Percentiles rank a stretch among this genome's conserved stretches.
Conservation (phyloP, 129 eudicot genomes). For the Pulicaria dysenterica region DNA sequence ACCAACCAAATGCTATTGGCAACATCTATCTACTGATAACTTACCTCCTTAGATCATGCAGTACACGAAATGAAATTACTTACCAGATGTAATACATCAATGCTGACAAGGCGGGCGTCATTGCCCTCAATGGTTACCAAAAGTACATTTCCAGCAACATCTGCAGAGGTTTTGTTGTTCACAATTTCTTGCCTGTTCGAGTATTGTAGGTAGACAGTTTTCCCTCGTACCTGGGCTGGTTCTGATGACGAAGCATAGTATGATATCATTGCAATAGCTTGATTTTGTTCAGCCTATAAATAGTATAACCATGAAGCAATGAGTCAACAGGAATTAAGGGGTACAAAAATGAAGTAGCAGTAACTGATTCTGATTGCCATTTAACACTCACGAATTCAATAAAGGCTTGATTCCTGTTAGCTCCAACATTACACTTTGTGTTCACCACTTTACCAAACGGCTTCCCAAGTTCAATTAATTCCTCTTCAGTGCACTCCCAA, state of each 20-base stretch:
- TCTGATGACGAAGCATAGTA: conserved; percentile 98
- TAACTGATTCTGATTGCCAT: not conserved
- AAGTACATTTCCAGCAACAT: conserved; percentile 96
- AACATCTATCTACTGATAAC: conserved; percentile 29
- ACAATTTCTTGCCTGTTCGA: conserved; percentile 99
- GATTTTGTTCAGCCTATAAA: conserved; percentile 81
- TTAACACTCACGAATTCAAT: conserved; percentile 75
- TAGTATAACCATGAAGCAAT: not conserved
- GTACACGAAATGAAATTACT: conserved; percentile 35
- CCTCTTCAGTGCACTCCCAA: conserved; percentile 98
- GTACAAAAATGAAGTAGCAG: not conserved
- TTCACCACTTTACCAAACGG: conserved; percentile 95
- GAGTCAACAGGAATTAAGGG: not conserved
- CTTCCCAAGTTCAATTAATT: conserved; percentile 74
- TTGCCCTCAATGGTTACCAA: conserved; percentile 89
- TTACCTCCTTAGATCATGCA: conserved; percentile 32
- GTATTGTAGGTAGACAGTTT: conserved; percentile 92
- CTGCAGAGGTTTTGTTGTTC: conserved; percentile 98
- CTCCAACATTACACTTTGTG: conserved; percentile 96
- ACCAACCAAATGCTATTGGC: conserved; percentile 40
- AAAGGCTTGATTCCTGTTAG: conserved; percentile 91
- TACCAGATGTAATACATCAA: conserved; percentile 95
- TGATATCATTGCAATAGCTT: conserved; percentile 96
- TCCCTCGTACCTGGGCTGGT: conserved; percentile 97
- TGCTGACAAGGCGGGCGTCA: conserved; percentile 93